phyloP scores from a whole-genome alignment of 1,139 yeast species.

The Hansenula sp. region DNA sequence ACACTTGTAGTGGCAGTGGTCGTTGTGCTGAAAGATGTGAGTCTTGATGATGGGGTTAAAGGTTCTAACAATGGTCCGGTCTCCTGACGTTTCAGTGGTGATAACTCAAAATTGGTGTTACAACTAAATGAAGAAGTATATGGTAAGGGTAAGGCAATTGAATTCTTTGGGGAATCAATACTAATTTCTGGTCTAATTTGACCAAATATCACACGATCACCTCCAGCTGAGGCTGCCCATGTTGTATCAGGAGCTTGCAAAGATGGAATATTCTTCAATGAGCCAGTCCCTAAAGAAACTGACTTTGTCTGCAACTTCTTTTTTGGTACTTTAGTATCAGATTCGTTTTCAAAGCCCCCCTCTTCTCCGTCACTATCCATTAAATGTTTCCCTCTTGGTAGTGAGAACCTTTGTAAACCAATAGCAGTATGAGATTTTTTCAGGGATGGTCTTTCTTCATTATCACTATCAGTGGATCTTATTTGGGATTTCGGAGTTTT shows the following conservation, averaged over 20 bases:
- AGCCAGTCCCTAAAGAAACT: conserved; percentile 12
- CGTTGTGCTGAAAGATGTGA: conserved; percentile 15
- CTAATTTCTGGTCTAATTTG: conserved; percentile 15
- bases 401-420: conserved; percentile 27
- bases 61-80: conserved; percentile 66
- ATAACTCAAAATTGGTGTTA: conserved; percentile 57
- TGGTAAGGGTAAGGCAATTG: conserved; percentile 12
- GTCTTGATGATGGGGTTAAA: conserved; percentile 25
- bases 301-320: conserved; percentile 16
- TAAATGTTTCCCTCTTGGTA: conserved; percentile 7
- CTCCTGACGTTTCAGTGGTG: conserved; percentile 53
- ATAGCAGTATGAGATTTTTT: conserved; percentile 32
- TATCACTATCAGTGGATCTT: conserved; percentile 13
- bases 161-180: conserved; percentile 8
- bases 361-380: conserved; percentile 9
- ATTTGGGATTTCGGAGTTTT: conserved; percentile 21
- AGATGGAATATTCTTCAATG: conserved; percentile 30
- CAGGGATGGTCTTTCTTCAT: conserved; percentile 20
- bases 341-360: conserved; percentile 1
- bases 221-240: conserved; percentile 34
- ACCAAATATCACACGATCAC: conserved; percentile 29
- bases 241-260: conserved; percentile 37
- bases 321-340: conserved; percentile 10
- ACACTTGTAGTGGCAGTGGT: conserved; percentile 10
- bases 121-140: conserved; percentile 58